A percentile compares a stretch with the other conserved stretches of the same genome.
phyloP scores from a whole-genome alignment of 1,284 basidiomycete genomes.

The Marasmius fiardii region DNA sequence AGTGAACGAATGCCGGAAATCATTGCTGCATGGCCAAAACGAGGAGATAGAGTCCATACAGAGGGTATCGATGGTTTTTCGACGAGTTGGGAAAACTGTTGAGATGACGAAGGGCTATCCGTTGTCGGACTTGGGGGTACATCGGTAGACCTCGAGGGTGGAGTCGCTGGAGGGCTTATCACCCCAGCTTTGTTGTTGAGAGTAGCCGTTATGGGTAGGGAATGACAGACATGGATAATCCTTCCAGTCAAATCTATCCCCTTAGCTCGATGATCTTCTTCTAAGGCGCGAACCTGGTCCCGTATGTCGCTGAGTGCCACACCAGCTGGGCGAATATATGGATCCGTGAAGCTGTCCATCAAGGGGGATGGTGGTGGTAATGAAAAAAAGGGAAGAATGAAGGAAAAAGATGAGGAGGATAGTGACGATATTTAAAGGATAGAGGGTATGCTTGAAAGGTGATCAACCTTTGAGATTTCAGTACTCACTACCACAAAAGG shows the following conservation, averaged over 20 bases:
- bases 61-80: slow-evolving; percentile 9
- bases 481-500: neutral
- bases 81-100: slow-evolving; percentile 17
- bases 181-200: slow-evolving; percentile 50
- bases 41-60: slow-evolving; percentile 74
- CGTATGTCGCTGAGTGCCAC: slow-evolving; percentile 55
- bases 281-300: slow-evolving; percentile 57
- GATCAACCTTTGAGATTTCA: neutral
- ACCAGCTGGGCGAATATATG: slow-evolving; percentile 45
- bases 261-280: slow-evolving; percentile 64
- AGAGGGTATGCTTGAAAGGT: neutral
- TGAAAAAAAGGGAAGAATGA: neutral
- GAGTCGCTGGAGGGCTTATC: slow-evolving; percentile 68
- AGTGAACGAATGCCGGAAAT: slow-evolving; percentile 90
- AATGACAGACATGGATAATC: slow-evolving; percentile 86
- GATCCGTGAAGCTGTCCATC: slow-evolving; percentile 47
- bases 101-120: slow-evolving; percentile 5
- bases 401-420: neutral
- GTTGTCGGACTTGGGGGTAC: slow-evolving; percentile 30
- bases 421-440: neutral
- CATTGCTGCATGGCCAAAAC: slow-evolving; percentile 95
- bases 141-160: slow-evolving; percentile 45
- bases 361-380: neutral
- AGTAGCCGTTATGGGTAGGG: slow-evolving; percentile 67
- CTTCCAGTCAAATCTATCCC: slow-evolving; percentile 77